Evolutionary conservation across 2,329 filamentous ascomycete species (phyloP), one percentile per base, ranked within the genome.

Genomic region (Colletotrichum tanaceti): DNA sequence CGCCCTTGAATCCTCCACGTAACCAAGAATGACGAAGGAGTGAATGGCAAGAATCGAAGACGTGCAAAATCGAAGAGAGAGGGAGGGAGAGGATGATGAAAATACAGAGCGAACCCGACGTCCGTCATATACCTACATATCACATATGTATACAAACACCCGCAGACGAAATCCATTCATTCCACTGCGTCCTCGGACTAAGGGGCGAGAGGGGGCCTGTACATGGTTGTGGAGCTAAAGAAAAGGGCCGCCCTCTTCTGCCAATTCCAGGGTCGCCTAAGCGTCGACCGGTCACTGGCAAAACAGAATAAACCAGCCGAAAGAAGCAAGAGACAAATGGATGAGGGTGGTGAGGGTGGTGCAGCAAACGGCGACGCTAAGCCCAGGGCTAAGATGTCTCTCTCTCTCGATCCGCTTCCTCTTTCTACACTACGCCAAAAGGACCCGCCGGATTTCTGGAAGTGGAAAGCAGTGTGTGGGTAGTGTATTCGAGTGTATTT

Each of bases 401-500:
- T 24, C 52, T 24, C 24, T 24, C 24, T 24, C 2, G 35, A 54
- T 39, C n/a, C 52, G 46, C 47, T 35, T 55, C 47, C 16, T 28
- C 43, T 35, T 35, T 9, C 9, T 3, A 35, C 32, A 11, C 9
- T 60, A 61, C 62, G 55, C 62, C n/a, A n/a, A n/a, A 63, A 61
- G 55, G 66, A 57, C 62, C 66, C 62, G 62, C 62, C 24, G 49
- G 43, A 14, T 50, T 46, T 24, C 62, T 69, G 55, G 50, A 61
- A 61, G 7, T 46, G 66, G 62, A 65, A 69, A 61, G 43, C 50
- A 47, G 43, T 66, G 66, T 54, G 24, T 28, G 22, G 20, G 20
- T 22, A 22, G 16, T 22, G 46, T 14, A 52, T 41, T 46, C 39
- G 28, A 4, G 11, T 39, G 32, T 16, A 20, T 20, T 7, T 35